Evolutionary conservation across 129 eudicot genomes (phyloP), one percentile per base, ranked within the genome.

Genomic region (Flaveria ramosissima): DNA sequence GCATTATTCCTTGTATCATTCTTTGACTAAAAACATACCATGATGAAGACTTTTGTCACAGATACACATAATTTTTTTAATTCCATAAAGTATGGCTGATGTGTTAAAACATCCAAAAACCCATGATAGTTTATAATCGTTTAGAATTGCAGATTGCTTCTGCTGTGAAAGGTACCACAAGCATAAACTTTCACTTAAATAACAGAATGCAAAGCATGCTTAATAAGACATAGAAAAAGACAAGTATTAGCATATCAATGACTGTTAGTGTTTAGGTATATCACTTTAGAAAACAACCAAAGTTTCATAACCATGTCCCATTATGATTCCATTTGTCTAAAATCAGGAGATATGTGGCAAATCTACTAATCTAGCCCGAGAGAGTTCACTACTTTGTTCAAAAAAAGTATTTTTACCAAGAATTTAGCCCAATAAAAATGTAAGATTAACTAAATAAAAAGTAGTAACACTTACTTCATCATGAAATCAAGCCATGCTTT

Each of bases 401-500:
- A 64, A 50, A 48, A 20, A 26, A 15, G 61, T n/a, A 46, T 17
- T 32, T 32, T 66, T 50, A 64, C 68, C 47, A 51, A 32, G n/a
- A 46, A 50, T 20, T 60, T 19, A 23, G 47, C 65, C 65, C 32
- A 27, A 68, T 42, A 48, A 62, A 20, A 59, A 3, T 2, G 14
- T 55, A 57, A 16, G 51, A 65, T 23, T 52, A 24, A 26, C 24
- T 14, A 13, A 42, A 41, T 16, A 12, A 68, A 32, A 60, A 53
- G 71, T 70, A 61, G 63, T 9, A 71, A 27, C 51, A 77, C 96
- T 84, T 83, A 94, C 99, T 94, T 94, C 99, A 94, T 94, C 99
- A 94, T 94, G 71, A 94, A 94, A 77, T 94, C 97, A 74, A 94
- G 96, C 99, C 97, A 94, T 72, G 99, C 97, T 79, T 91, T 83